These are phyloP conservation scores for Pulveroboletus sp. DNA, from an alignment of 768 basidiomycete genomes.

Conservation along the genomic window DNA sequence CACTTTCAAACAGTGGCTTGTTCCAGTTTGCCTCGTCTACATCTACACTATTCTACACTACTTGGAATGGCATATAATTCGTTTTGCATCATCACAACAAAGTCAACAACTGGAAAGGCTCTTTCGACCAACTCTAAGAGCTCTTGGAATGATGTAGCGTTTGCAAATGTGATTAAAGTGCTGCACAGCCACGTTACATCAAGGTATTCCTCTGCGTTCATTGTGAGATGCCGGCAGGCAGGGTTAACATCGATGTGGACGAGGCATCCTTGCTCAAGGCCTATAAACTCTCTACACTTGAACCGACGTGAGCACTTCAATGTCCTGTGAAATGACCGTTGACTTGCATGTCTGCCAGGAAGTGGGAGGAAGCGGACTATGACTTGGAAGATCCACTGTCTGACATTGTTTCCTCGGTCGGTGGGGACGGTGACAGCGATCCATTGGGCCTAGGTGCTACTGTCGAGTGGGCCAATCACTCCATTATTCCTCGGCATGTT, in stretches of 20 bases:
- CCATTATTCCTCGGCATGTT: neutral
- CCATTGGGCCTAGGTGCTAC: conserved; percentile 71
- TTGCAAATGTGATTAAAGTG: no score
- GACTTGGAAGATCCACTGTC: conserved; percentile 76
- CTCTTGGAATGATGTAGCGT: no score
- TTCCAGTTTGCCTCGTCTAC: conserved; percentile 9
- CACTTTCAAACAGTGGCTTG: neutral
- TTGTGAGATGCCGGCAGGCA: conserved; percentile 35
- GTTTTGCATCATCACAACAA: no score
- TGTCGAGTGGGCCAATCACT: conserved; percentile 47
- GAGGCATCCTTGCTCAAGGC: conserved; percentile 82
- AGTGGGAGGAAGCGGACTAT: conserved; percentile 90
- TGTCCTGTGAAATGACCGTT: neutral
- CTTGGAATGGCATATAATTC: conserved; percentile 2
- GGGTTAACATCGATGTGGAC: conserved; percentile 67
- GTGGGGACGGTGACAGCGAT: conserved; percentile 63
- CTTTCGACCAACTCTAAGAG: no score
- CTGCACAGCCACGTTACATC: conserved; percentile 15
- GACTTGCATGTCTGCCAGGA: conserved; percentile 37
- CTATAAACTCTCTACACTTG: conserved; percentile 76
- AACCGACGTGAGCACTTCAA: conserved; percentile 59
- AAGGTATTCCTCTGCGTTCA: neutral
- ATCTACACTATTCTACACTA: conserved; percentile 8
- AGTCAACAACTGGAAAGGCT: no score
- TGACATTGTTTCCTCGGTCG: conserved; percentile 57